Evolutionary conservation across 2,329 filamentous ascomycete species (phyloP).

Genomic region (Coccinonectria pachysandricola): DNA sequence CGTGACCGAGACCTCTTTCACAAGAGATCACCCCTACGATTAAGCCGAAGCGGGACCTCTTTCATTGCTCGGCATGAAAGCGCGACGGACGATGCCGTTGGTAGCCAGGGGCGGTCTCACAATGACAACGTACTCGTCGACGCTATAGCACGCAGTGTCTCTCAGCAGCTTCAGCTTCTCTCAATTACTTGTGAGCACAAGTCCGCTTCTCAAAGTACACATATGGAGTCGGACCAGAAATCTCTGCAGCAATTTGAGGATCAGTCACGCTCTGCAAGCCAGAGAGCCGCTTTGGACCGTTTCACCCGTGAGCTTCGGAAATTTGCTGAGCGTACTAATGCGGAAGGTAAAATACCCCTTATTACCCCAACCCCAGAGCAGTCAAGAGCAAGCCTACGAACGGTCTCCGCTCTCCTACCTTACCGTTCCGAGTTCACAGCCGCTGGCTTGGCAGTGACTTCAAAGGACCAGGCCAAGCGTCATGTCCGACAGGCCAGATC

Average conservation of each 20-base stretch:
- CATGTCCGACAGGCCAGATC: conserved; percentile 3
- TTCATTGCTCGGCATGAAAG: conserved; percentile 7
- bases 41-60: too few relatives aligned
- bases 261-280: conserved; percentile 33
- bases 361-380: conserved; percentile 30
- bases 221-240: conserved; percentile 1
- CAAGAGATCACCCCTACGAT: too few relatives aligned
- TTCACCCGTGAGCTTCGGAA: conserved; percentile 22
- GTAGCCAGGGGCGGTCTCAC: conserved; percentile 20
- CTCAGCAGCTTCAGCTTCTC: conserved; percentile 34
- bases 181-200: conserved; percentile 14
- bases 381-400: conserved; percentile 36
- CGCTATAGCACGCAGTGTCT: conserved; percentile 34
- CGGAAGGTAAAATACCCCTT: conserved; percentile 26
- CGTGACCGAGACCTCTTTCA: too few relatives aligned
- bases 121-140: conserved; percentile 32
- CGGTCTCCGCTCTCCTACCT: conserved; percentile 42
- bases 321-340: conserved; percentile 25
- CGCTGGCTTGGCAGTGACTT: conserved; percentile 47
- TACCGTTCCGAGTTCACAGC: conserved; percentile 42
- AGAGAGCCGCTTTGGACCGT: conserved; percentile 29
- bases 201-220: not conserved
- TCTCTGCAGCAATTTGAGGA: conserved; percentile 4
- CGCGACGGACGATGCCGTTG: conserved; percentile 5
- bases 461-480: conserved; percentile 31